These are phyloP conservation scores for Fusarium pseudonygamai DNA, from an alignment of 2,329 filamentous ascomycete species.

Conservation along the genomic window DNA sequence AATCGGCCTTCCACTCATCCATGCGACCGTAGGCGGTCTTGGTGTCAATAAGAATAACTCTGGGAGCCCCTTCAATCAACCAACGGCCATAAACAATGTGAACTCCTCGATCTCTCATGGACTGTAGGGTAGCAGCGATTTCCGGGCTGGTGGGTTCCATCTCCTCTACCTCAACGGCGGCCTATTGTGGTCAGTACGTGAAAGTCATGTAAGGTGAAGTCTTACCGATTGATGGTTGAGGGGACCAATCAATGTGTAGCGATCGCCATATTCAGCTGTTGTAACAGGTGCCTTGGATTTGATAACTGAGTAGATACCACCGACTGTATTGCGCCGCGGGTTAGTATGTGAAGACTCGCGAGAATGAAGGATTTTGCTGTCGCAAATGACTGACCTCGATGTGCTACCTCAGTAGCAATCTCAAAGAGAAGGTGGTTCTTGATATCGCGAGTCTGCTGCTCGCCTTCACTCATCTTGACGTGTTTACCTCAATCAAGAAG, in stretches of 20 bases:
- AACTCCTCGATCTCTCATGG: slow-evolving; percentile 93
- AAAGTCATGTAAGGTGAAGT: slow-evolving; percentile 1
- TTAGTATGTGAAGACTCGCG: slow-evolving; percentile 22
- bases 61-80: slow-evolving; percentile 95
- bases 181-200: slow-evolving; percentile 59
- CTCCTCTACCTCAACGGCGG: slow-evolving; percentile 97
- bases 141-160: slow-evolving; percentile 84
- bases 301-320: slow-evolving; percentile 98
- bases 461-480: slow-evolving; percentile 58
- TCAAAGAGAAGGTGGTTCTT: slow-evolving; percentile 97
- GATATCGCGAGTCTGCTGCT: slow-evolving; percentile 72
- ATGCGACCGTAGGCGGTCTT: slow-evolving; percentile 90
- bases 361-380: slow-evolving; percentile 14
- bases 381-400: slow-evolving; percentile 74
- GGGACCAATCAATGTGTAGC: slow-evolving; percentile 94
- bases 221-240: slow-evolving; percentile 89
- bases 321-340: slow-evolving; percentile 66
- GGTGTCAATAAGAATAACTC: slow-evolving; percentile 94
- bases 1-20: slow-evolving; percentile 95
- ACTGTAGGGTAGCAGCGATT: slow-evolving; percentile 82
- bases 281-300: slow-evolving; percentile 99
- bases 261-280: slow-evolving; percentile 97
- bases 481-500: slow-evolving; percentile 2
- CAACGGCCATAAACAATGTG: slow-evolving; percentile 92
- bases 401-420: slow-evolving; percentile 95